A percentile compares a stretch with the other conserved stretches of the same genome.
Evolutionary conservation across 2,329 filamentous ascomycete genomes (phyloP).

Genomic region (Capronia americana): DNA sequence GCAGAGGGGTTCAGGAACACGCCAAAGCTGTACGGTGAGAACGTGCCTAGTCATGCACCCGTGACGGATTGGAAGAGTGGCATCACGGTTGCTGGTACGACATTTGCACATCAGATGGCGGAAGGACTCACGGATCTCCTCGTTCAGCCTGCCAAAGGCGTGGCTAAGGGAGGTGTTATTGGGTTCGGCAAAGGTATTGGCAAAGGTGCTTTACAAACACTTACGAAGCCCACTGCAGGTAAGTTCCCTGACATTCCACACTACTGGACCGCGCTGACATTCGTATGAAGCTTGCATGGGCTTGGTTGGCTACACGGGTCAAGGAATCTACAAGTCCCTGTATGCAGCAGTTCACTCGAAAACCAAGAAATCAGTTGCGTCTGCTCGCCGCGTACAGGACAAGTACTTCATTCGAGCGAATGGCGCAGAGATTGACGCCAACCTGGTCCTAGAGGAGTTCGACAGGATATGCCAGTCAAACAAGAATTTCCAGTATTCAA

Average conservation of each 20-base stretch:
- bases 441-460: slow-evolving; percentile 7
- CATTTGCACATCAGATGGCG: slow-evolving; percentile 52
- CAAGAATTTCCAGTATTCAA: neutral
- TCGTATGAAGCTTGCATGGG: slow-evolving; percentile 34
- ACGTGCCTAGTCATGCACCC: slow-evolving; percentile 48
- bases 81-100: slow-evolving; percentile 51
- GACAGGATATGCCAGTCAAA: neutral
- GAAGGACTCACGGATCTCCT: slow-evolving; percentile 54
- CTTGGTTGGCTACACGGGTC: slow-evolving; percentile 44
- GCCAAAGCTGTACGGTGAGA: slow-evolving; percentile 60
- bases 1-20: slow-evolving; percentile 61
- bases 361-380: slow-evolving; percentile 40
- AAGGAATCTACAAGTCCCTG: slow-evolving; percentile 46
- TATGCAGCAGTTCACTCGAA: slow-evolving; percentile 40
- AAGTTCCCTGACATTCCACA: slow-evolving; percentile 37
- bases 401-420: slow-evolving; percentile 25
- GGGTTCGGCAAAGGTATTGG: slow-evolving; percentile 52
- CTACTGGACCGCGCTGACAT: slow-evolving; percentile 38
- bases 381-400: slow-evolving; percentile 40
- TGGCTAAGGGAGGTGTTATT: slow-evolving; percentile 48
- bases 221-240: slow-evolving; percentile 19
- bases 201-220: slow-evolving; percentile 44
- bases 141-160: slow-evolving; percentile 52
- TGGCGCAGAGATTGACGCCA: slow-evolving; percentile 3
- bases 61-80: slow-evolving; percentile 58